phyloP scores from a whole-genome alignment of 176 grass and related monocot genomes.

The Rhipidocladum racemiflorum region DNA sequence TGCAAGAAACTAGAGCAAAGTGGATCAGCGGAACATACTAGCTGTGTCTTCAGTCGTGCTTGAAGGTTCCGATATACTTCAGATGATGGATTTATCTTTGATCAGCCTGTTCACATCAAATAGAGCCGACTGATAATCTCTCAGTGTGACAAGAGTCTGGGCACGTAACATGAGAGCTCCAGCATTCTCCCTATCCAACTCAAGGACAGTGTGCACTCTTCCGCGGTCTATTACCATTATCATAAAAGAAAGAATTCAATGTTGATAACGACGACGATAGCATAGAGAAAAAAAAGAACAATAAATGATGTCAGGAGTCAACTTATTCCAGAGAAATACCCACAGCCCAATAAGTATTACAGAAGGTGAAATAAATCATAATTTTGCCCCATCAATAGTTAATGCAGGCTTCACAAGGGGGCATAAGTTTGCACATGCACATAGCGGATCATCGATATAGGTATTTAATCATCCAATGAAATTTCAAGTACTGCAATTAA shows the following conservation, averaged over 20 bases:
- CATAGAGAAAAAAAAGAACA: constrained; percentile 6
- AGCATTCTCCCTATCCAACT: constrained; percentile 76
- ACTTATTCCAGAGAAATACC: constrained; percentile 9
- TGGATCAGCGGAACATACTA: constrained; percentile 47
- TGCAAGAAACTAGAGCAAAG: background rate
- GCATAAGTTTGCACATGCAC: too few relatives aligned
- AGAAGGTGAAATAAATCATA: too few relatives aligned
- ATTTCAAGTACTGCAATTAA: too few relatives aligned
- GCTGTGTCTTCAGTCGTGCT: constrained; percentile 80
- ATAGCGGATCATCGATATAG: too few relatives aligned
- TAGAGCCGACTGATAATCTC: constrained; percentile 92
- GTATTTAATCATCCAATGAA: too few relatives aligned
- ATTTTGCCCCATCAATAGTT: too few relatives aligned
- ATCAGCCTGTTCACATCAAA: constrained; percentile 93
- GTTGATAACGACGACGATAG: background rate
- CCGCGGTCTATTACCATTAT: constrained; percentile 58
- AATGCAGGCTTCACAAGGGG: too few relatives aligned
- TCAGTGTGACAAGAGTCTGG: constrained; percentile 88
- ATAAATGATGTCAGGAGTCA: background rate
- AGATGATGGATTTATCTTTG: constrained; percentile 85
- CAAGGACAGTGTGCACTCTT: constrained; percentile 98
- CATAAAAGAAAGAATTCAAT: constrained; percentile 10
- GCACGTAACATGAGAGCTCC: constrained; percentile 94
- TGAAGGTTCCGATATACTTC: constrained; percentile 83
- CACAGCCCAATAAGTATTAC: background rate